Base-by-base conservation (phyloP, 805 yeast genomes). In the Yarrowia sp. region DNA sequence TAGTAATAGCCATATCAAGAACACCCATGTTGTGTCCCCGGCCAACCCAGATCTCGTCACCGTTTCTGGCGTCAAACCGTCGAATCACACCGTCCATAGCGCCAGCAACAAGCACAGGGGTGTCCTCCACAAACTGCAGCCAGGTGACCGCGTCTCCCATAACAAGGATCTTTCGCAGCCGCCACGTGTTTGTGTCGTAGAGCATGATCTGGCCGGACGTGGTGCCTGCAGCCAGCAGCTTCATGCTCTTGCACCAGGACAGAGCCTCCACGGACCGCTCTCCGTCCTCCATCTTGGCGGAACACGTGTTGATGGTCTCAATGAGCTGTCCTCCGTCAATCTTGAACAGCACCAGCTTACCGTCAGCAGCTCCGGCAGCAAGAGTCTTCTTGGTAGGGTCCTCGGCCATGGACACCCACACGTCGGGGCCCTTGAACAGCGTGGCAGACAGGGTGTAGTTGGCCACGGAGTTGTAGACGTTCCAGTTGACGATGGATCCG, bases 1-100 rank as follows among this genome's bases (percentile, higher is more conserved):
- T 87, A 68, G 87, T 85, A 50, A 88, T 75, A 19, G 89, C 87
- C 75, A 95, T 94, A 73, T 92, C 98, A 71, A 95, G 83, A 19
- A 95, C 87, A 70, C 98, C 98, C 90, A 91, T 90, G 78, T 89
- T 90, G 77, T 95, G 99, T 24, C 99, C 99, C 47, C 86, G 86
- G 71, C 96, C 95, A 40, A 84, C 88, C 79, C 89, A 90, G 69
- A 89, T 78, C 73, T 86, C 87, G 69, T 84, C 86, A 68, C 97
- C 97, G 2, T 92, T 88, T 79, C 97, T 87, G 8, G 90, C 87
- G 77, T 95, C 98, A 90, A 92, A 92, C 77, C 89, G 87, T 78
- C 88, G 88, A 42, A 95, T 85, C 72, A 85, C 85, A 68, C 98
- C 98, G 75, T 92, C 90, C 88, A 91, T 91, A 68, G 90, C 85